Conservation (phyloP, 2,329 filamentous ascomycete genomes). For the Ceratocystis colombiana region DNA sequence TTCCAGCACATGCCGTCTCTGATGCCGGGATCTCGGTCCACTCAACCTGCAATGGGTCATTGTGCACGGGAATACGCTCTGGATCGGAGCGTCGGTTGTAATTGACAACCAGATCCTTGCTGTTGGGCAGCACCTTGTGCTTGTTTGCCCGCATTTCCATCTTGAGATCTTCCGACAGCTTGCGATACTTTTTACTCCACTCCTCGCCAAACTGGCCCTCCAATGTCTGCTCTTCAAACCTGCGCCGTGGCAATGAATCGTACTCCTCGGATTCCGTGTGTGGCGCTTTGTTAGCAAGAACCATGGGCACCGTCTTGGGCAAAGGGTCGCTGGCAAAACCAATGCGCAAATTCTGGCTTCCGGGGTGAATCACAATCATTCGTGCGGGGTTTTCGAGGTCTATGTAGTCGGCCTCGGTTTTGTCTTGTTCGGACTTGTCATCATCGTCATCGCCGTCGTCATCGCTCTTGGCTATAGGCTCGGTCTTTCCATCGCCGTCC, state of each 20-base stretch:
- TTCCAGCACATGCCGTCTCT: conserved; percentile 39
- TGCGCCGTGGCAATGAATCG: conserved; percentile 64
- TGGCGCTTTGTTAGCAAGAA: conserved; percentile 67
- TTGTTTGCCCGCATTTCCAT: conserved; percentile 87
- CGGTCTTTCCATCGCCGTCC: conserved; percentile 30
- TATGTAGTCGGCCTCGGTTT: conserved; percentile 45
- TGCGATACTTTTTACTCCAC: conserved; percentile 61
- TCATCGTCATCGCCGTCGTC: conserved; percentile 36
- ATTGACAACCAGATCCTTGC: conserved; percentile 88
- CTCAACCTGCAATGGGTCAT: conserved; percentile 84
- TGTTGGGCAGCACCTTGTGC: conserved; percentile 90
- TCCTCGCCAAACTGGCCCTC: conserved; percentile 87
- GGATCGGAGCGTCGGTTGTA: conserved; percentile 79
- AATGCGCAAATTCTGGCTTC: conserved; percentile 89
- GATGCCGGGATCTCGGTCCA: conserved; percentile 62
- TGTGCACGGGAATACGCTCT: conserved; percentile 85
- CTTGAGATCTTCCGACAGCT: conserved; percentile 79
- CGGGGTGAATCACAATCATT: conserved; percentile 88
- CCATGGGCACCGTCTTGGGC: conserved; percentile 89
- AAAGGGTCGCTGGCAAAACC: conserved; percentile 92
- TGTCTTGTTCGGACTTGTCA: conserved; percentile 38
- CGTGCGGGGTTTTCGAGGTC: conserved; percentile 68
- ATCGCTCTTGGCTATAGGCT: conserved; percentile 33
- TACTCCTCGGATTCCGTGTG: conserved; percentile 76
- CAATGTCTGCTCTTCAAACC: conserved; percentile 48